A percentile compares a stretch with the other conserved stretches of the same genome.
Conservation (phyloP, 257 asterid genomes). For the Cinchona pubescens region DNA sequence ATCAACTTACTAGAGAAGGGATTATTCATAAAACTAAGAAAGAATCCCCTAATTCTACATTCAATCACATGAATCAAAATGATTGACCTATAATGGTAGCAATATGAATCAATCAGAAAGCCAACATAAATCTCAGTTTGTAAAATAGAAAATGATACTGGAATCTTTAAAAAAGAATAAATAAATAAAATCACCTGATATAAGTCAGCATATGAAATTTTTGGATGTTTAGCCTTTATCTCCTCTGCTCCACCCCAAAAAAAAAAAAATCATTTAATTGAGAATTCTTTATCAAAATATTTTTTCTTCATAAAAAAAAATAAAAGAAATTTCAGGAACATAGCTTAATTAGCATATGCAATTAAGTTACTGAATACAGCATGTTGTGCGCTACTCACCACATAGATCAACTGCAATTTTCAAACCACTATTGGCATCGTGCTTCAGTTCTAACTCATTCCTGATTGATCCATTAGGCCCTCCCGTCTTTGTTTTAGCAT, state of each 20-base stretch:
- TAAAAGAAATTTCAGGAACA: too few relatives aligned
- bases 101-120: slow-evolving; percentile 4
- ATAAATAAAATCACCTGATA: slow-evolving; percentile 66
- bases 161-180: too few relatives aligned
- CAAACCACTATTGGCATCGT: slow-evolving; percentile 66
- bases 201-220: slow-evolving; percentile 77
- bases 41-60: neutral
- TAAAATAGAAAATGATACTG: neutral
- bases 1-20: neutral
- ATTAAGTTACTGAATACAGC: too few relatives aligned
- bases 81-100: neutral
- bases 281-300: neutral
- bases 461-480: slow-evolving; percentile 95
- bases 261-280: neutral
- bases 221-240: slow-evolving; percentile 68
- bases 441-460: slow-evolving; percentile 48
- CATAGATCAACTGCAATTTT: slow-evolving; percentile 68
- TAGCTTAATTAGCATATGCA: too few relatives aligned
- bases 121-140: neutral
- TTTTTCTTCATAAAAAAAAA: too few relatives aligned
- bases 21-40: neutral
- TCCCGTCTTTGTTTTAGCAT: slow-evolving; percentile 70
- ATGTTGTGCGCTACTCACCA: too few relatives aligned
- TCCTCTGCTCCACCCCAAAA: slow-evolving; percentile 55
- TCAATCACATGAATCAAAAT: neutral